These are phyloP conservation scores for Aquanectria penicillioides DNA, from an alignment of 2,329 filamentous ascomycete genomes.

Conservation along the genomic window DNA sequence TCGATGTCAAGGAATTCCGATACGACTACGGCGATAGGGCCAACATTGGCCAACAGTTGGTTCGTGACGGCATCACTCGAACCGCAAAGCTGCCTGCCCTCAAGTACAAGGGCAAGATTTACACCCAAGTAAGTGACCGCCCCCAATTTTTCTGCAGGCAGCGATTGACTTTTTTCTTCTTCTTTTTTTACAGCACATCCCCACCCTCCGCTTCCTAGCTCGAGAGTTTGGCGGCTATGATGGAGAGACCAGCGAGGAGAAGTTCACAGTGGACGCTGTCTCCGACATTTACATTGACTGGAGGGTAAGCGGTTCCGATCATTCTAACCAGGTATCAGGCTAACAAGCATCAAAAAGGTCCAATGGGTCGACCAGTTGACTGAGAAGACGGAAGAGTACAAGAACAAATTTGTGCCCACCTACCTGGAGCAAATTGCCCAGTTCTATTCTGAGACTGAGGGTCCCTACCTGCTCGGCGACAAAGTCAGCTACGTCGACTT, in stretches of 20 bases:
- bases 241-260: conserved; percentile 48
- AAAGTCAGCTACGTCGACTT: conserved; percentile 51
- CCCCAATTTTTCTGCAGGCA: too few relatives aligned
- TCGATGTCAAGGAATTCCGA: conserved; percentile 29
- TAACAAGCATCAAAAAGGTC: conserved; percentile 11
- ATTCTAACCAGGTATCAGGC: rapidly evolving
- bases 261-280: conserved; percentile 49
- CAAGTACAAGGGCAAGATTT: conserved; percentile 46
- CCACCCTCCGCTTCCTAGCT: conserved; percentile 49
- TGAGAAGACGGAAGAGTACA: conserved; percentile 43
- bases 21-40: conserved; percentile 29
- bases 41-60: conserved; percentile 38
- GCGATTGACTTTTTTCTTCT: neutral
- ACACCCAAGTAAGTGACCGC: conserved; percentile 32
- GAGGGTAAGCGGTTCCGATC: conserved; percentile 42
- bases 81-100: conserved; percentile 49
- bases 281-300: conserved; percentile 52
- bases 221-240: conserved; percentile 49
- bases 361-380: conserved; percentile 43
- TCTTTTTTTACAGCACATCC: conserved; percentile 5
- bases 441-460: conserved; percentile 43
- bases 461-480: conserved; percentile 50
- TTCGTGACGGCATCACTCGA: conserved; percentile 36
- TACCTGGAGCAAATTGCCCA: conserved; percentile 45
- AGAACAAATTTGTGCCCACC: conserved; percentile 38